Conservation (phyloP, 148 eudicot genomes). For the Silene conica region DNA sequence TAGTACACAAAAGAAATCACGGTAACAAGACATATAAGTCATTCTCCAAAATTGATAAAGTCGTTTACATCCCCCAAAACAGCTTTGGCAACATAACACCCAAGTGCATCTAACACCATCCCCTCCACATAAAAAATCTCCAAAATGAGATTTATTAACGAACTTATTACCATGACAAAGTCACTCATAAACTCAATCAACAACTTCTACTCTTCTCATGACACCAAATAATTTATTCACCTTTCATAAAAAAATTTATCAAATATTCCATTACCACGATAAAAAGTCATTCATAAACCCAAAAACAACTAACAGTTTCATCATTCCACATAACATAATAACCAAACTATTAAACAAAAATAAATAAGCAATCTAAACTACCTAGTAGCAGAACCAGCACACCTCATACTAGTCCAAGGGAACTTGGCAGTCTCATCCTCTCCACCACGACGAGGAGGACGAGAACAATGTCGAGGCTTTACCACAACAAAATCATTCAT, state of each 20-base stretch:
- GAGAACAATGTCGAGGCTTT: slow-evolving; percentile 7
- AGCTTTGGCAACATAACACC: background rate
- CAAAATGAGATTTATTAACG: background rate
- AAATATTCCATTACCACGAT: background rate
- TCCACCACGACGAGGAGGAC: slow-evolving; percentile 15
- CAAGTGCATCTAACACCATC: background rate
- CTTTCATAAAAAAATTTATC: background rate
- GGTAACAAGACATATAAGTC: background rate
- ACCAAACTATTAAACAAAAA: background rate
- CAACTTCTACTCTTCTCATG: background rate
- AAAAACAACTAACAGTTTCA: background rate
- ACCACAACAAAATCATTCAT: background rate
- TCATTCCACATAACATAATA: slow-evolving; percentile 2
- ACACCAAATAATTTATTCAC: background rate
- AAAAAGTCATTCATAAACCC: background rate
- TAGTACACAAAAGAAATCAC: background rate
- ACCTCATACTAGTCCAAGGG: slow-evolving; percentile 73
- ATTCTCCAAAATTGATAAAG: background rate
- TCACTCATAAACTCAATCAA: too few species aligned
- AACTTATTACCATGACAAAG: background rate
- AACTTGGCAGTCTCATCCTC: slow-evolving; percentile 41
- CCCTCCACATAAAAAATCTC: background rate
- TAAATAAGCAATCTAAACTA: slow-evolving; percentile 21
- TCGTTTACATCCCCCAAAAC: background rate
- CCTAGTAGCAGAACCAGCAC: slow-evolving; percentile 36